Evolutionary conservation across 257 asterid species (phyloP).

Genomic region (Solanum okadae): DNA sequence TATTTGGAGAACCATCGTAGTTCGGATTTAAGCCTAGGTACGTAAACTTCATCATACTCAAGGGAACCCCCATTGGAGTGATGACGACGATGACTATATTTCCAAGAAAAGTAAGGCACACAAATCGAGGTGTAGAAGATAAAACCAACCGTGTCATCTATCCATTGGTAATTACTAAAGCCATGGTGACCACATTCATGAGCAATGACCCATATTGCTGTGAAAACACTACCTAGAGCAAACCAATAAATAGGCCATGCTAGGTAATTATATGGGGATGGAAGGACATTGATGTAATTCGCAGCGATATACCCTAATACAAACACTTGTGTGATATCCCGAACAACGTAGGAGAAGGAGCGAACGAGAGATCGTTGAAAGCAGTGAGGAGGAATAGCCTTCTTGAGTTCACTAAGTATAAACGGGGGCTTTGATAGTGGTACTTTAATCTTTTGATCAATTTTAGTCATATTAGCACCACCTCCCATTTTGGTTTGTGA

Average conservation of each 20-base stretch:
- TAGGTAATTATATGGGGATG: background rate
- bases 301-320: background rate
- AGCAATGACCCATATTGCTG: background rate
- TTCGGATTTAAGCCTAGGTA: background rate
- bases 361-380: background rate
- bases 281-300: background rate
- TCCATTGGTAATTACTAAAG: background rate
- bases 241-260: background rate
- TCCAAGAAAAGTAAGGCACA: background rate
- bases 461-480: background rate
- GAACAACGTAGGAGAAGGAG: background rate
- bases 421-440: background rate
- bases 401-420: background rate
- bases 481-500: background rate
- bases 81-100: background rate
- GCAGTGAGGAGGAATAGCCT: background rate
- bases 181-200: background rate
- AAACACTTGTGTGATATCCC: background rate
- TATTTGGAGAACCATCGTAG: background rate
- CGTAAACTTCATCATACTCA: background rate
- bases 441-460: background rate
- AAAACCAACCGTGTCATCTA: background rate
- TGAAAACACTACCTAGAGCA: background rate
- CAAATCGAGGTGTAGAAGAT: background rate
- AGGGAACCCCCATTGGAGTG: background rate